A percentile compares a stretch with the other conserved stretches of the same genome.
These are phyloP conservation scores for Aschersonia sp. DNA, from an alignment of 2,329 filamentous ascomycete species.

Conservation along the genomic window DNA sequence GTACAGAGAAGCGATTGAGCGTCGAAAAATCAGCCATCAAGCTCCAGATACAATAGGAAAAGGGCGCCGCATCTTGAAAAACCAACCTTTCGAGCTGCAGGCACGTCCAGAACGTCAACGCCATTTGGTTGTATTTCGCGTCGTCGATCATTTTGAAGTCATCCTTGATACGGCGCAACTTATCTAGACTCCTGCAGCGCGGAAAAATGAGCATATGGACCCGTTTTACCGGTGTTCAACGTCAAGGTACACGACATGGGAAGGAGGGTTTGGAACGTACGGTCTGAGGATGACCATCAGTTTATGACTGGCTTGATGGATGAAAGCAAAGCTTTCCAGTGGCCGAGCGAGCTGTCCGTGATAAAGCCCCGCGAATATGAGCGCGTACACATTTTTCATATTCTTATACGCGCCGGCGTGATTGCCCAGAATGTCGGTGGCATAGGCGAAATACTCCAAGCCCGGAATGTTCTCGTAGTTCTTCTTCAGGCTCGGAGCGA, in stretches of 20 bases:
- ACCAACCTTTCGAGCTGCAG: constrained; percentile 75
- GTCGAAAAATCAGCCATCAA: too few species aligned
- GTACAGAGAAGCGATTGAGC: too few species aligned
- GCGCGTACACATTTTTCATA: constrained; percentile 71
- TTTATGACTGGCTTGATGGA: constrained; percentile 39
- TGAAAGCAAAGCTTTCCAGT: constrained; percentile 63
- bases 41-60: too few species aligned
- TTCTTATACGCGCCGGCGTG: constrained; percentile 67
- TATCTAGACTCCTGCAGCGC: constrained; percentile 31
- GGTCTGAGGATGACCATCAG: constrained; percentile 63
- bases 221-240: too few species aligned
- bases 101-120: constrained; percentile 84
- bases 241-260: too few species aligned
- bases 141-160: constrained; percentile 24
- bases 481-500: constrained; percentile 20
- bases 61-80: neutral
- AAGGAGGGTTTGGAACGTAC: constrained; percentile 26
- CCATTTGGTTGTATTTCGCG: constrained; percentile 42
- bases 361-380: constrained; percentile 75
- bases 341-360: constrained; percentile 78
- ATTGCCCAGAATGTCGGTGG: constrained; percentile 73
- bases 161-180: constrained; percentile 26
- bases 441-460: constrained; percentile 76
- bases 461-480: constrained; percentile 84
- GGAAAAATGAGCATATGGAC: too few species aligned